These are phyloP conservation scores for Coniochaeta sp. DNA, from an alignment of 2,329 filamentous ascomycete species.

Conservation along the genomic window DNA sequence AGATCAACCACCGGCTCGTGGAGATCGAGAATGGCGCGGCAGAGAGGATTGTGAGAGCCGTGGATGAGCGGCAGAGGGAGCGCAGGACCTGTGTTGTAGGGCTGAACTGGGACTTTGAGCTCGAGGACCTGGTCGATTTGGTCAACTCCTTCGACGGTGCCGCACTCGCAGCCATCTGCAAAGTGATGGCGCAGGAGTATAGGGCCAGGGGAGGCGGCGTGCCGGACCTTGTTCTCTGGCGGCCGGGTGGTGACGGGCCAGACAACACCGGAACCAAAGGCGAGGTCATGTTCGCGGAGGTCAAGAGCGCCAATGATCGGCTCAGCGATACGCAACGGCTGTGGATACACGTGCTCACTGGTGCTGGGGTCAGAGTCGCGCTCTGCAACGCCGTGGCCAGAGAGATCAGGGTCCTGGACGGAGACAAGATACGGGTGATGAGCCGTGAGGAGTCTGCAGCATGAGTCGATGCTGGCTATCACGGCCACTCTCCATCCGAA, in stretches of 20 bases:
- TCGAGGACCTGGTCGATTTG: constrained; percentile 74
- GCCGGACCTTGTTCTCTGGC: constrained; percentile 90
- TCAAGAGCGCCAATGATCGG: constrained; percentile 83
- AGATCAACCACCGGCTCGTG: constrained; percentile 81
- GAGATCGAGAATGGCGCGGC: constrained; percentile 82
- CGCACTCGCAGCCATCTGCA: constrained; percentile 77
- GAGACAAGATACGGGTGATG: constrained; percentile 5
- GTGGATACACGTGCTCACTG: constrained; percentile 90
- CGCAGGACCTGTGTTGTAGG: constrained; percentile 81
- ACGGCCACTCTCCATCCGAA: background rate
- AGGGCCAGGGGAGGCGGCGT: constrained; percentile 77
- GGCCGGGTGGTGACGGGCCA: constrained; percentile 22
- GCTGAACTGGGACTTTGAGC: constrained; percentile 80
- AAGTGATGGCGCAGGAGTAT: constrained; percentile 95
- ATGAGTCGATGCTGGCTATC: background rate
- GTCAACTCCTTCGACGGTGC: constrained; percentile 70
- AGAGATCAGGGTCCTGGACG: constrained; percentile 38
- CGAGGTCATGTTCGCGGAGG: constrained; percentile 70
- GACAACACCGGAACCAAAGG: constrained; percentile 24
- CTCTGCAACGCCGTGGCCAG: constrained; percentile 59
- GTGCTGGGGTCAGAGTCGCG: constrained; percentile 79
- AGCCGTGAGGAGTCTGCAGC: background rate
- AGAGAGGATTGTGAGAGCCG: constrained; percentile 53
- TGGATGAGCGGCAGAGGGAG: constrained; percentile 63
- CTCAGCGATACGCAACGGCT: constrained; percentile 92